phyloP scores from a whole-genome alignment of 2,329 filamentous ascomycete species.

The Teratosphaeria gauchensis region DNA sequence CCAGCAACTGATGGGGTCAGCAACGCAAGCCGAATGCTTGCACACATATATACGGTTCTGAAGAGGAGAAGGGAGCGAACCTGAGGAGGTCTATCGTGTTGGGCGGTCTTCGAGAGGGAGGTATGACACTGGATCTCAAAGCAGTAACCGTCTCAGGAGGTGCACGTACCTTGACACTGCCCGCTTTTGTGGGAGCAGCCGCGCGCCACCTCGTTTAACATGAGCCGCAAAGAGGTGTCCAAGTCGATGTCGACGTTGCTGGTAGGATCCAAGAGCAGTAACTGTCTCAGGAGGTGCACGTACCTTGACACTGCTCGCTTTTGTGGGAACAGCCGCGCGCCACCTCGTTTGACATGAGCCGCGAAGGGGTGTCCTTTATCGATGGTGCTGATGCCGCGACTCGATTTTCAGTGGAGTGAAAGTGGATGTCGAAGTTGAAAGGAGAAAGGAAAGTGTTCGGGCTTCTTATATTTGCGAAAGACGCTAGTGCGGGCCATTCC shows the following conservation, averaged over 20 bases:
- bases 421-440: background rate
- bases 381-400: background rate
- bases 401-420: background rate
- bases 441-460: background rate
- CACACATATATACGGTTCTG: no score
- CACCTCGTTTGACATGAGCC: background rate
- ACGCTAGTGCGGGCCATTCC: background rate
- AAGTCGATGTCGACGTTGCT: background rate
- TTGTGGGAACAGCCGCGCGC: background rate
- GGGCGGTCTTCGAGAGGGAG: no score
- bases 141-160: no score
- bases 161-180: background rate
- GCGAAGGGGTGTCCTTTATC: background rate
- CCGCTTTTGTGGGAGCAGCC: background rate
- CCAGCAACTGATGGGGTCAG: no score
- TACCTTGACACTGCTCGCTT: background rate
- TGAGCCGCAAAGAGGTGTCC: background rate
- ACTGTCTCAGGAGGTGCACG: background rate
- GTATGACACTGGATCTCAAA: no score
- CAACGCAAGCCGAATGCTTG: no score
- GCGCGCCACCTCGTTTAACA: background rate
- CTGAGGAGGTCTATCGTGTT: no score
- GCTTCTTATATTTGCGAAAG: background rate
- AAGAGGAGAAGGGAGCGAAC: no score
- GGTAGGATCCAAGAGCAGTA: background rate